Percentiles rank a stretch among this genome's conserved stretches.
These are phyloP conservation scores for Butyriboletus loyo DNA, from an alignment of 768 basidiomycete species.

Conservation along the genomic window DNA sequence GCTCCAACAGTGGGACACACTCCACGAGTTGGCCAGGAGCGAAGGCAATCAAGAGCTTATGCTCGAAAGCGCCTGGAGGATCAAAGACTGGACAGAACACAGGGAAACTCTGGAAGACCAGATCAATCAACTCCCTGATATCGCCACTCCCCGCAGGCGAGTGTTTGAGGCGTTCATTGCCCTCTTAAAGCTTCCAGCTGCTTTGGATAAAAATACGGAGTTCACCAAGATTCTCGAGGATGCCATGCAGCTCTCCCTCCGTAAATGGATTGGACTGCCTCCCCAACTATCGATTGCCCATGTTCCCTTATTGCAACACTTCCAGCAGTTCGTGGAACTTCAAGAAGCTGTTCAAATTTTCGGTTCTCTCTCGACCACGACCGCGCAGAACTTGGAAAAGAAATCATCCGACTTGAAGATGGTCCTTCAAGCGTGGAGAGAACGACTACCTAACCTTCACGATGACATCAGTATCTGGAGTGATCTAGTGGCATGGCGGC, in stretches of 20 bases:
- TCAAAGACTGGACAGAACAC: slow-evolving; percentile 86
- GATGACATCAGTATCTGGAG: slow-evolving; percentile 99
- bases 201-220: slow-evolving; percentile 80
- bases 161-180: slow-evolving; percentile 97
- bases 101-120: slow-evolving; percentile 75
- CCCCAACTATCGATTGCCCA: slow-evolving; percentile 86
- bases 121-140: slow-evolving; percentile 76
- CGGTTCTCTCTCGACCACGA: slow-evolving; percentile 83
- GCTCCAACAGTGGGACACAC: slow-evolving; percentile 95
- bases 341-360: slow-evolving; percentile 96
- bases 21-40: slow-evolving; percentile 84
- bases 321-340: slow-evolving; percentile 98
- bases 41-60: slow-evolving; percentile 91
- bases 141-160: slow-evolving; percentile 90
- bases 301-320: slow-evolving; percentile 91
- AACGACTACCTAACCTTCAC: slow-evolving; percentile 90
- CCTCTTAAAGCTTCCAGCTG: slow-evolving; percentile 78
- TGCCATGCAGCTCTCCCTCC: slow-evolving; percentile 92
- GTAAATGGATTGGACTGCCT: slow-evolving; percentile 94
- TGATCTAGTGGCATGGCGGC: slow-evolving; percentile 98
- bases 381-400: slow-evolving; percentile 84
- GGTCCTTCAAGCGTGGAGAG: slow-evolving; percentile 96
- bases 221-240: slow-evolving; percentile 90
- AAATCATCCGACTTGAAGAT: slow-evolving; percentile 94
- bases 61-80: slow-evolving; percentile 94